Evolutionary conservation across 2,329 filamentous ascomycete species (phyloP), one percentile per base, ranked within the genome.

Genomic region (Colletotrichum chrysophilum): DNA sequence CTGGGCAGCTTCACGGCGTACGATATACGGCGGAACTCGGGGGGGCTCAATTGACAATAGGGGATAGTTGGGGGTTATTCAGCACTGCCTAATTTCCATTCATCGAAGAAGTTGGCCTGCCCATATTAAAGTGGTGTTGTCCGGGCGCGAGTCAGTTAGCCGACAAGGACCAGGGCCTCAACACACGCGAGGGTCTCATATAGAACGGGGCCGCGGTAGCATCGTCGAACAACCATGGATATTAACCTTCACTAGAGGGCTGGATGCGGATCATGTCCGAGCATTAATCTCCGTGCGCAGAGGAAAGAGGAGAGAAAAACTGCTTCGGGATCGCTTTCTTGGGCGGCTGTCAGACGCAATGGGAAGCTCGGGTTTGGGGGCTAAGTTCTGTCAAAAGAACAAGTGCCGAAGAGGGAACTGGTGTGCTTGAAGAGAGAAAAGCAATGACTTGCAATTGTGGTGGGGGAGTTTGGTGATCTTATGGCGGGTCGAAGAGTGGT

Each of bases 191-290:
- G 21, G 30, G 66, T 73, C 71, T 70, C 65, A 72, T 61, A 30
- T 67, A 61, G 43, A 72, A 43, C 62, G 73, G 69, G 67, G 62
- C 12, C 48, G 36, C 26, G 38, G 62, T 70, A 58, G 66, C 66
- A 65, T 70, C 58, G 43, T 43, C 48, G 14, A 58, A 34, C 66
- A 48, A 18, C 26, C 71, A 60, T 64, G 69, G 62, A 36, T 72
- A 56, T 48, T 64, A 56, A 43, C 14, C 69, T 75, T 67, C 38
- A 55, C 61, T 62, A 34, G 38, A 52, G n/a, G 12, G 26, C 36
- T 66, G 36, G 21, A 65, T 67, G 64, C 62, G 73, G 66, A 64
- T 64, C 55, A 55, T 61, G 68, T 32, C 69, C 69, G 73, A 75
- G 61, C 21, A 52, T 28, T 66, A 67, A 71, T 71, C 62, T 71